Percentiles rank a stretch among this genome's conserved stretches.
Conservation (phyloP, 306 rosid genomes). For the Rosa persica region DNA sequence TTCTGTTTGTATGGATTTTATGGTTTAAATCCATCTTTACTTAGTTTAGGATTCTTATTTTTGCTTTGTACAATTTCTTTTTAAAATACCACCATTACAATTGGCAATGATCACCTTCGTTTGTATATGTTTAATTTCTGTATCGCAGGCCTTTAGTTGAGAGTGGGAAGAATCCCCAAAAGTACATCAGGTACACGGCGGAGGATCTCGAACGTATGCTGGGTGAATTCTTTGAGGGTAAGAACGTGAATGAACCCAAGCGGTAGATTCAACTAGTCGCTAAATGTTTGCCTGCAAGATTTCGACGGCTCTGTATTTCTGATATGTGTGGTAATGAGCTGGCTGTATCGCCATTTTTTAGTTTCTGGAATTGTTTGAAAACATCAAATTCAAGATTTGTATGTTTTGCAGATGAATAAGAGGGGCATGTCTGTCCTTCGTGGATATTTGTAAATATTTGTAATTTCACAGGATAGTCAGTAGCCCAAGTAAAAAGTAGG, state of each 20-base stretch:
- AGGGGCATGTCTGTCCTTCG: background rate
- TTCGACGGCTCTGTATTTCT: constrained; percentile 5
- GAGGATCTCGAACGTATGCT: constrained; percentile 95
- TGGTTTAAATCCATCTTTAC: background rate
- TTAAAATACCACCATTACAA: background rate
- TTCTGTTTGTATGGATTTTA: background rate
- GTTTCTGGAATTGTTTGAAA: background rate
- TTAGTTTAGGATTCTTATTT: background rate
- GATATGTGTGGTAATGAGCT: background rate
- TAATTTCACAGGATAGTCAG: constrained; percentile 1
- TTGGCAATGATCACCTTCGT: background rate
- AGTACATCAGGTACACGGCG: constrained; percentile 68
- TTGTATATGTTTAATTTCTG: constrained; percentile 3
- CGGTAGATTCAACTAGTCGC: constrained; percentile 31
- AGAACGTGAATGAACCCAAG: constrained; percentile 64
- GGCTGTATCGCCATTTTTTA: background rate
- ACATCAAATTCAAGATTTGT: background rate
- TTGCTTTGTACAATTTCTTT: background rate
- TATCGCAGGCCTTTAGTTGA: constrained; percentile 73
- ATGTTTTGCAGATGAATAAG: constrained; percentile 8
- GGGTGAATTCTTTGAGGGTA: constrained; percentile 96
- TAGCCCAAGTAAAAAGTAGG: background rate
- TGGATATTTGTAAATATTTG: constrained; percentile 15
- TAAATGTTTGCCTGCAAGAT: constrained; percentile 1
- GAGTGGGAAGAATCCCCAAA: constrained; percentile 83